Percentiles rank a stretch among this genome's conserved stretches.
Conservation (phyloP, 345 rosid genomes). For the Euphorbia peplus region DNA sequence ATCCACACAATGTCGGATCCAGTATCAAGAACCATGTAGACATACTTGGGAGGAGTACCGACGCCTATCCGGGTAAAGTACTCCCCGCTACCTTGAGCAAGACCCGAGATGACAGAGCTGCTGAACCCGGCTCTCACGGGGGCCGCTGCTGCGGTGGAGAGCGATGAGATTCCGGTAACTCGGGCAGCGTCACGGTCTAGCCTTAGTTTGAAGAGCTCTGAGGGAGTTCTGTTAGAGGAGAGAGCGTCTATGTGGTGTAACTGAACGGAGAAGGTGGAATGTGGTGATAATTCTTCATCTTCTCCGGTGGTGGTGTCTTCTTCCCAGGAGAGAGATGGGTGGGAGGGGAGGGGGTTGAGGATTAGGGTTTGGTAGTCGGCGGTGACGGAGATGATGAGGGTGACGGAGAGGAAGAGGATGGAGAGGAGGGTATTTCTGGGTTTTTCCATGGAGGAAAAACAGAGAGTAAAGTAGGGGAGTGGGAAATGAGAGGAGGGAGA, state of each 20-base stretch:
- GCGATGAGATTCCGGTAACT: slow-evolving; percentile 38
- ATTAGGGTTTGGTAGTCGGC: slow-evolving; percentile 41
- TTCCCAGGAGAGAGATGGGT: slow-evolving; percentile 44
- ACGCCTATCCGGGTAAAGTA: slow-evolving; percentile 94
- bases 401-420: slow-evolving; percentile 26
- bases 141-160: slow-evolving; percentile 26
- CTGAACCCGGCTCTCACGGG: slow-evolving; percentile 19
- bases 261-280: slow-evolving; percentile 36
- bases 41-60: slow-evolving; percentile 81
- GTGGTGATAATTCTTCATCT: slow-evolving; percentile 1
- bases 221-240: slow-evolving; percentile 45
- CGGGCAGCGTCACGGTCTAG: slow-evolving; percentile 72
- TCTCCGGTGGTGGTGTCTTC: slow-evolving; percentile 9
- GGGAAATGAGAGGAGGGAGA: neutral
- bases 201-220: slow-evolving; percentile 61
- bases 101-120: slow-evolving; percentile 64
- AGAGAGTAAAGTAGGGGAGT: neutral
- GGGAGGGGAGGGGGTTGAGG: slow-evolving; percentile 44
- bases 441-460: slow-evolving; percentile 40
- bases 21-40: slow-evolving; percentile 85
- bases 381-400: slow-evolving; percentile 23
- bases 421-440: slow-evolving; percentile 16
- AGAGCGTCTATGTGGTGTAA: slow-evolving; percentile 82
- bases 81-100: slow-evolving; percentile 93
- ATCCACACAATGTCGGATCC: slow-evolving; percentile 96